Conservation (phyloP, 257 asterid species). For the Lycium ferocissimum region DNA sequence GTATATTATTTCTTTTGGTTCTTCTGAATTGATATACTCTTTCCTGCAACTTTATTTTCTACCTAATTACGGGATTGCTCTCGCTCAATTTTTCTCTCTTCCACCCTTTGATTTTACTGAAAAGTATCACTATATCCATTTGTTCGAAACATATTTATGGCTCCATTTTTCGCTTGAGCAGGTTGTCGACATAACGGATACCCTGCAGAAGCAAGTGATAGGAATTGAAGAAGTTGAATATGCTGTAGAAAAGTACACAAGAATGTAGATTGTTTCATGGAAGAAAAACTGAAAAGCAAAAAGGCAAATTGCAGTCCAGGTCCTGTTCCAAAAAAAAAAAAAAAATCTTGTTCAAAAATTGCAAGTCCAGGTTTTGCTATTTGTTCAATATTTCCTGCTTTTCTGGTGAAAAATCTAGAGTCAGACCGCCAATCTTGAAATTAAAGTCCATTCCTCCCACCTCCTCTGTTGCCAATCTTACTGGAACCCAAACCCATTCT, state of each 20-base stretch:
- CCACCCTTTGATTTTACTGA: background rate
- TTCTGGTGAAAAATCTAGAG: background rate
- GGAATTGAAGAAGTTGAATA: background rate
- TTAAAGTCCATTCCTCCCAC: background rate
- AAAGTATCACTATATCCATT: background rate
- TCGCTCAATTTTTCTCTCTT: background rate
- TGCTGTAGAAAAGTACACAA: conserved; percentile 11
- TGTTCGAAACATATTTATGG: background rate
- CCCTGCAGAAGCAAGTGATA: background rate
- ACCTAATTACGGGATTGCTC: background rate
- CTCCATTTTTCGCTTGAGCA: background rate
- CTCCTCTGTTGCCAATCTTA: conserved; percentile 22
- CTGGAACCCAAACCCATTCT: background rate
- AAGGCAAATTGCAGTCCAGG: background rate
- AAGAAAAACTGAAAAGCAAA: background rate
- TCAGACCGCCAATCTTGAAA: background rate
- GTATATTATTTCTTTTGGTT: background rate
- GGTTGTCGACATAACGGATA: background rate
- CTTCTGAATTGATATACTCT: background rate
- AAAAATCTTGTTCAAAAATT: too few species aligned
- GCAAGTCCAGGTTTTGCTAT: background rate
- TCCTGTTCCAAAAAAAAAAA: too few species aligned
- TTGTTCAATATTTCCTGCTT: background rate
- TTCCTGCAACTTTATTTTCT: background rate
- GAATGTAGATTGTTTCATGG: background rate